Evolutionary conservation across 2,329 filamentous ascomycete species (phyloP), one percentile per base, ranked within the genome.

Genomic region (Tolypocladium ophioglossoides): DNA sequence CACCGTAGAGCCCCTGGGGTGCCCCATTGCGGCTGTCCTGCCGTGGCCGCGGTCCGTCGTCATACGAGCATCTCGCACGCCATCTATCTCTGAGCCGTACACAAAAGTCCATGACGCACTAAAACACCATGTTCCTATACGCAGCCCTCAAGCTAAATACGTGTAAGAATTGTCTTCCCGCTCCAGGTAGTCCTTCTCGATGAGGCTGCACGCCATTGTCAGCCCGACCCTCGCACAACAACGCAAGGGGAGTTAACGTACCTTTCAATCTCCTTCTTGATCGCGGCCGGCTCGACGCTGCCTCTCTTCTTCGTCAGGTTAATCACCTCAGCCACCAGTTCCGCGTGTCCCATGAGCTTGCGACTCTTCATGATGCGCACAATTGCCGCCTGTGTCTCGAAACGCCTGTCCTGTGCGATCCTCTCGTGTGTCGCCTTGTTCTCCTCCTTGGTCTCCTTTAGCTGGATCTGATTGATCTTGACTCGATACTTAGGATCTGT

Each of bases 401-500:
- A 96, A 65, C 96, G 90, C 51, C 94, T 78, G 66, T 99, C 94
- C 52, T 88, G 87, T 0, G 85, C 86, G 5, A 99, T 89, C 46
- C 90, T 83, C 70, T 96, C 87, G 70, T 97, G 91, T 1, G 91
- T 97, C 63, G 87, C 89, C 70, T 91, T 88, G 72, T 96, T 96
- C 72, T 99, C 94, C 65, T 92, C 87, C 63, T 87, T 88, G 0
- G 94, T 97, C 73, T 99, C 94, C 72, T 94, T 95, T 51, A 96
- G 80, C 72, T 99, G 94, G 62, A 99, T 94, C 72, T 96, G 92
- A 73, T 97, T 99, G 76, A 99, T 96, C 76, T 99, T 99, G 73
- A 99, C 85, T 54, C 91, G 84, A 70, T 89, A 87, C 70, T 94
- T 95, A 22, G 85, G 79, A 65, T 96, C 87, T 2, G 74, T 74